phyloP scores from a whole-genome alignment of 805 yeast species.

The Saturnispora galanensis region DNA sequence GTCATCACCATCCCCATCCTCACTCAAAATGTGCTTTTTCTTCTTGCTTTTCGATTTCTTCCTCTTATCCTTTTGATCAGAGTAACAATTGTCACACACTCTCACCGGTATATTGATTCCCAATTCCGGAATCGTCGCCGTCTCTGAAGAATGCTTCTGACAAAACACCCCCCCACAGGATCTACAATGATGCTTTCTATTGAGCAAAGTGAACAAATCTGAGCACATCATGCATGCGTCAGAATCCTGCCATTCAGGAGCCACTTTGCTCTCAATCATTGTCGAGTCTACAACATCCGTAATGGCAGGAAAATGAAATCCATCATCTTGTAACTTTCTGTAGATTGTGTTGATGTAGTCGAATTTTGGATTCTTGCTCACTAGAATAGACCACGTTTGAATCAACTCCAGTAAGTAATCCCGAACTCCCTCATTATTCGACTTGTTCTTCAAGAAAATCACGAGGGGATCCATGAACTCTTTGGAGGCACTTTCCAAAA shows the following conservation, averaged over 20 bases:
- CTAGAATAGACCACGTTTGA: constrained; percentile 70
- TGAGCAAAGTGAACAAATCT: constrained; percentile 63
- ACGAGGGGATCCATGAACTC: constrained; percentile 80
- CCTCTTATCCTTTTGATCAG: constrained; percentile 39
- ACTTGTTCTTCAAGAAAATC: constrained; percentile 26
- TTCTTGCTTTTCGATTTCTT: constrained; percentile 14
- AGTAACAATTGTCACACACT: constrained; percentile 85
- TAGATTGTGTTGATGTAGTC: constrained; percentile 56
- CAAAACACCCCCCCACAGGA: constrained; percentile 95
- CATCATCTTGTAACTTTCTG: constrained; percentile 49
- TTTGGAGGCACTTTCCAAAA: constrained; percentile 66
- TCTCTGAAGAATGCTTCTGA: constrained; percentile 72
- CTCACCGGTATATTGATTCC: constrained; percentile 87
- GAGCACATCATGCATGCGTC: constrained; percentile 95
- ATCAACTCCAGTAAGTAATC: constrained; percentile 50
- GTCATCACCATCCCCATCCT: constrained; percentile 53
- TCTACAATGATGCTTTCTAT: constrained; percentile 93
- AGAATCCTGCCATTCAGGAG: constrained; percentile 96
- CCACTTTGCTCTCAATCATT: constrained; percentile 79
- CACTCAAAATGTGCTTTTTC: not conserved
- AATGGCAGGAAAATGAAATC: constrained; percentile 55
- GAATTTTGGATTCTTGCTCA: constrained; percentile 56
- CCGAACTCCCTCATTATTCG: constrained; percentile 43
- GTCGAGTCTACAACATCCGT: constrained; percentile 29
- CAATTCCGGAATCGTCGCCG: constrained; percentile 61